Base-by-base conservation (phyloP, 2,329 filamentous ascomycete species). In the Sporothrix sp. region DNA sequence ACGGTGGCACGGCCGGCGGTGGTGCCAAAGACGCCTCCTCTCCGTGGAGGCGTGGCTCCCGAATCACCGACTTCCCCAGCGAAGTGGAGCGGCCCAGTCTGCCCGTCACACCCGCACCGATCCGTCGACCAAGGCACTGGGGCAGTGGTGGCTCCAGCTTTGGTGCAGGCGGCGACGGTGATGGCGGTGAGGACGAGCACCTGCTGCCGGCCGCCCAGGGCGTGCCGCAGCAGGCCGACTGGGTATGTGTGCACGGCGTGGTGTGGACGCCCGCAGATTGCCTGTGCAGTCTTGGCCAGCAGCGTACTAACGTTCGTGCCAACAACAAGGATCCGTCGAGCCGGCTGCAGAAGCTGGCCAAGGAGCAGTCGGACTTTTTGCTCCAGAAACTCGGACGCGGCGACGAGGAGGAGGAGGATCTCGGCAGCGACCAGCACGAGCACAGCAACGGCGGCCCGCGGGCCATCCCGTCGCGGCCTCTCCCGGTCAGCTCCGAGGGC, bases 21-120 rank as follows among this genome's bases (percentile, higher is more conserved):
- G 50, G 35, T 40, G 40, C 30, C 18, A 16, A 59, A 14, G 43
- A 35, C 21, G 30, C 32, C 57, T 44, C 59, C 59, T 48, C 23
- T 25, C 61, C 58, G 56, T 54, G 51, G 56, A 62, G 63, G 57
- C 65, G 63, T 40, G 69, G 78, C 62, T 75, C 85, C 54, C 86
- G 78, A 62, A 69, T 95, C 55, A 95, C 89, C 54, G 87, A 95
- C 68, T 96, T 95, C 65, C 90, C 90, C 4, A 85, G 78, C 57
- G 85, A 85, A 60, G 66, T 79, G 53, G 90, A 96, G 63, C 78
- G 89, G 43, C 89, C 89, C 45, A 95, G 87, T 65, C 74, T 96
- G 52, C 89, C 91, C 5, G 90, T 95, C 32, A 96, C 90, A 9
- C 90, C 90, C 2, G 88, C 88, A 13, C 88, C 89, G 14, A 76